Conservation (phyloP, 108 stramenopile species). For the Licmophora abbreviata region DNA sequence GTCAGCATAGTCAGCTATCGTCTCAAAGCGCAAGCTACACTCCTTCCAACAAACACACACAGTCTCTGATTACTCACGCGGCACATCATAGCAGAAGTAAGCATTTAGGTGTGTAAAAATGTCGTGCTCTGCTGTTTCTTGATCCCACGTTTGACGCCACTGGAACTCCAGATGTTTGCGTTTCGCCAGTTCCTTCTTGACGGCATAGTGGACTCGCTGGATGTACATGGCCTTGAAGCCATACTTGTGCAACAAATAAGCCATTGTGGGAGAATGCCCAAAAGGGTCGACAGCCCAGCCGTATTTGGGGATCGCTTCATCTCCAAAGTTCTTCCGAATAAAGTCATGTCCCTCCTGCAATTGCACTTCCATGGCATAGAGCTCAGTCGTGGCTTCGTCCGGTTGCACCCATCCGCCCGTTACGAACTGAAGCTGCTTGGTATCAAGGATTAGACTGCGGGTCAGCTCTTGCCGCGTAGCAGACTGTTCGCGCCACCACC, state of each 20-base stretch:
- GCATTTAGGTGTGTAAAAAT: conserved; percentile 62
- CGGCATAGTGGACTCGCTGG: conserved; percentile 58
- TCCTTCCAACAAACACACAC: too few relatives aligned
- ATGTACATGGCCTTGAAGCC: conserved; percentile 51
- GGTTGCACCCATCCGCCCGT: conserved; percentile 65
- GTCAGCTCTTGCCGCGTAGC: conserved; percentile 5
- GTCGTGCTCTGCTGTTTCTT: conserved; percentile 28
- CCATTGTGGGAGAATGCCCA: conserved; percentile 57
- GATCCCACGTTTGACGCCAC: conserved; percentile 62
- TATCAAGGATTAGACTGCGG: conserved; percentile 11
- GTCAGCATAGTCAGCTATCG: too few relatives aligned
- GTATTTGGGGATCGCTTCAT: conserved; percentile 42
- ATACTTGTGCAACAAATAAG: conserved; percentile 39
- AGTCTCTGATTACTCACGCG: too few relatives aligned
- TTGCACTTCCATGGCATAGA: conserved; percentile 62
- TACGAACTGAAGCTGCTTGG: conserved; percentile 48
- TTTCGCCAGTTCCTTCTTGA: conserved; percentile 56
- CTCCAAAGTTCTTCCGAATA: conserved; percentile 35
- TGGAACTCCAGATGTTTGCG: conserved; percentile 45
- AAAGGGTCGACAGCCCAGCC: conserved; percentile 68
- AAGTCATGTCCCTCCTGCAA: conserved; percentile 59
- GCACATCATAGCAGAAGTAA: conserved; percentile 56
- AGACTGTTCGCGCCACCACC: conserved; percentile 60
- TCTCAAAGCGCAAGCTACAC: too few relatives aligned
- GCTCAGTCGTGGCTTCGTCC: conserved; percentile 57